Evolutionary conservation across 805 yeast species (phyloP).

Genomic region (Babjeviella inositovora): DNA sequence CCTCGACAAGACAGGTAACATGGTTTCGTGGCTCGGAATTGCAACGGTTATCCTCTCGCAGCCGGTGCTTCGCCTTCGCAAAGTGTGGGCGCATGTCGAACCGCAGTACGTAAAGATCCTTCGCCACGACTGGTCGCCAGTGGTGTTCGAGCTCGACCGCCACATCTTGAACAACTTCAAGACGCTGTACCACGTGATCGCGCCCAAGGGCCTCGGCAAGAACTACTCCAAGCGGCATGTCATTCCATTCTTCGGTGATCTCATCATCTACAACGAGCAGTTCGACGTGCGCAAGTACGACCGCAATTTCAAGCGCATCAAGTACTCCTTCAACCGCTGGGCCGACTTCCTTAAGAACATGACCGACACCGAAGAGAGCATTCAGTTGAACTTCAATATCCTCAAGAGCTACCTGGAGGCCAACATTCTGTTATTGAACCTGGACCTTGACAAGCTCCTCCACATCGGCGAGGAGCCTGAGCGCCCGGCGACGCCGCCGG

Average conservation of each 20-base stretch:
- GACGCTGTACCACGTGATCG: constrained; percentile 56
- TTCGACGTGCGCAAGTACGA: constrained; percentile 38
- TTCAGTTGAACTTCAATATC: constrained; percentile 20
- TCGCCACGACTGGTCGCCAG: constrained; percentile 83
- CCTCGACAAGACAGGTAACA: constrained; percentile 72
- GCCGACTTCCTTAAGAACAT: constrained; percentile 43
- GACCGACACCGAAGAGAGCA: constrained; percentile 21
- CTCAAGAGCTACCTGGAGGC: constrained; percentile 18
- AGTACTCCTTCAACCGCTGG: constrained; percentile 73
- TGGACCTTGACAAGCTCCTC: constrained; percentile 19
- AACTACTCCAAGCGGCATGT: constrained; percentile 61
- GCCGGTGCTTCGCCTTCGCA: constrained; percentile 59
- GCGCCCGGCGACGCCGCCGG: no score
- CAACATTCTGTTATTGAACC: constrained; percentile 25
- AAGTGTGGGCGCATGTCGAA: constrained; percentile 64
- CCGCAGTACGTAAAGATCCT: constrained; percentile 40
- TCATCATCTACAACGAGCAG: constrained; percentile 31
- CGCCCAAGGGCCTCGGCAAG: constrained; percentile 77
- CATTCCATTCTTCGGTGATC: constrained; percentile 84
- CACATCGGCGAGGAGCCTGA: constrained; percentile 1
- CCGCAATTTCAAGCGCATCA: constrained; percentile 47
- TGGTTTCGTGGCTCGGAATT: constrained; percentile 89
- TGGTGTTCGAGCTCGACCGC: constrained; percentile 66
- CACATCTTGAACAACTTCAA: constrained; percentile 4
- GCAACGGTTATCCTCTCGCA: constrained; percentile 72